Evolutionary conservation across 2,329 filamentous ascomycete species (phyloP), one percentile per base, ranked within the genome.

Genomic region (Colletotrichum costaricense): DNA sequence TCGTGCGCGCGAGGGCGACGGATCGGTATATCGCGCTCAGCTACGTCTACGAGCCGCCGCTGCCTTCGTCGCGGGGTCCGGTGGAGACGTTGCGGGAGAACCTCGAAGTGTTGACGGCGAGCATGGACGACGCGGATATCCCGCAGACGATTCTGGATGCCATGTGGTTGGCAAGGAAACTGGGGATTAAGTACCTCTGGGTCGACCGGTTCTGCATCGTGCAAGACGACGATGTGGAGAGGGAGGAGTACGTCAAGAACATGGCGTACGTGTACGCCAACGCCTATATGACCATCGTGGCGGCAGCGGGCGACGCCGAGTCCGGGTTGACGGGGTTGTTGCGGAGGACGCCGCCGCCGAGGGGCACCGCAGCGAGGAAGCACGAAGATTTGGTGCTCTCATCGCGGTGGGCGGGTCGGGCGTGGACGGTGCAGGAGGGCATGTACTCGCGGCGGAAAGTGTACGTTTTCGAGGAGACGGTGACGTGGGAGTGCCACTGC

Each of bases 401-500:
- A 9, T 85, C 83, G 3, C 78, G 75, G 12, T 86, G 84, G 85
- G 82, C 80, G 68, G 80, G 78, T 1, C 80, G 85, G 38, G 83
- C 81, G 38, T 86, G 85, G 85, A 86, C 85, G 6, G 76, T 86
- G 22, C 83, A 86, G 71, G 85, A 86, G 71, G 78, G 79, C 2
- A 76, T 85, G 16, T 86, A 86, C 74, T 82, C 84, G 28, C 79
- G 85, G 33, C 82, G 85, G 11, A 80, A 81, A 12, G 79, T 86
- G 64, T 86, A 83, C 76, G 82, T 86, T 75, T 86, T 86, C 64
- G 81, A 84, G 35, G 83, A 86, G 26, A 72, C 79, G 9, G 79
- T 86, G 14, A 84, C 84, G 2, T 86, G 85, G 85, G 83, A 86
- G 72, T 86, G 85, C 63, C 85, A 86, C 75, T 86, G 85, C 77